phyloP scores from a whole-genome alignment of 495 filamentous ascomycete genomes.

The Aspergillus taichungensis region DNA sequence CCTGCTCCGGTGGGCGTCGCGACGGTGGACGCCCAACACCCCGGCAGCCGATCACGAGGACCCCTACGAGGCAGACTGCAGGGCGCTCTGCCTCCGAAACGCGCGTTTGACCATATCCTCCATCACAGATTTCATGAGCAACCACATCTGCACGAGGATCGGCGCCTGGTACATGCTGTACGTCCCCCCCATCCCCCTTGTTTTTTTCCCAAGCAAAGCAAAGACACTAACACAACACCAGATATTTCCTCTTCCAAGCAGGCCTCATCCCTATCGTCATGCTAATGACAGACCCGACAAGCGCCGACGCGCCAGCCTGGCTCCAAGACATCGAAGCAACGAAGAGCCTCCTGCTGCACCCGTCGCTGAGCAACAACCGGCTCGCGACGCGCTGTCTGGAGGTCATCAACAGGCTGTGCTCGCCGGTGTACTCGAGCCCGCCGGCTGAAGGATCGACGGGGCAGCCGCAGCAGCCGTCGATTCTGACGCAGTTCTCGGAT shows the following conservation, averaged over 20 bases:
- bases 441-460: constrained; percentile 3
- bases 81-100: constrained; percentile 35
- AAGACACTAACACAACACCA: constrained; percentile 7
- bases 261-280: constrained; percentile 42
- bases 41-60: constrained; percentile 27
- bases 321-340: constrained; percentile 40
- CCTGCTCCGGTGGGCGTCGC: constrained; percentile 40
- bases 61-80: constrained; percentile 33
- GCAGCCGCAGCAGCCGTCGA: constrained; percentile 14
- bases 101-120: constrained; percentile 35
- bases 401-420: constrained; percentile 37
- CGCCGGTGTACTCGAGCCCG: constrained; percentile 17
- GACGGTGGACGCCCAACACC: constrained; percentile 30
- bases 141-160: constrained; percentile 32
- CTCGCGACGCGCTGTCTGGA: constrained; percentile 36
- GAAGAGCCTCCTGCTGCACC: constrained; percentile 34
- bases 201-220: not conserved
- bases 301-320: constrained; percentile 35
- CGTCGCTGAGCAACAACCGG: constrained; percentile 33
- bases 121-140: constrained; percentile 36
- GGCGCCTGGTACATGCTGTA: constrained; percentile 46
- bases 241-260: constrained; percentile 48
- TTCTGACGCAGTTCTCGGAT: constrained; percentile 34
- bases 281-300: constrained; percentile 39
- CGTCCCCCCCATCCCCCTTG: constrained; percentile 5